These are phyloP conservation scores for Alternaria triticimaculans DNA, from an alignment of 2,329 filamentous ascomycete genomes.

Conservation along the genomic window DNA sequence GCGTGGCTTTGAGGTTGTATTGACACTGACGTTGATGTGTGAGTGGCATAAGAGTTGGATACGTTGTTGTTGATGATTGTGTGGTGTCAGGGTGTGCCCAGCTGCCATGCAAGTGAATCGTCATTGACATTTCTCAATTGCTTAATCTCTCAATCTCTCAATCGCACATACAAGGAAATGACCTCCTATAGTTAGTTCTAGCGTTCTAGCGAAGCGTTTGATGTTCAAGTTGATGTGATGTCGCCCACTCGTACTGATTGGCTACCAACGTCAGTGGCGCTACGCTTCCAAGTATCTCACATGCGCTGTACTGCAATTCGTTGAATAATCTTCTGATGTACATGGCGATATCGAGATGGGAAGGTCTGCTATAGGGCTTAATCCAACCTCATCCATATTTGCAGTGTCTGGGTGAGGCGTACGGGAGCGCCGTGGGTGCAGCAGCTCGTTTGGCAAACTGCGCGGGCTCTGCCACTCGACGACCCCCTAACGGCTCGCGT, in stretches of 20 bases:
- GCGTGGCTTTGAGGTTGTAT: not conserved
- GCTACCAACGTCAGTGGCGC: slow-evolving; percentile 25
- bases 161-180: not conserved
- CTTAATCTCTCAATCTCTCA: not conserved
- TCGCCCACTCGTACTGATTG: slow-evolving; percentile 19
- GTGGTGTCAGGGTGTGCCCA: not conserved
- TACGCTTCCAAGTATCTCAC: slow-evolving; percentile 17
- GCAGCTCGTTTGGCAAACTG: slow-evolving; percentile 25
- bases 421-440: slow-evolving; percentile 7
- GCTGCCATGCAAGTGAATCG: not conserved
- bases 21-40: not conserved
- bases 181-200: not conserved
- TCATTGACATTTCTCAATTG: not conserved
- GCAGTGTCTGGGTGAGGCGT: slow-evolving; percentile 4
- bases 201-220: not conserved
- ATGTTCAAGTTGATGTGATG: not conserved
- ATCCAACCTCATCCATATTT: slow-evolving; percentile 15
- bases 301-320: slow-evolving; percentile 26
- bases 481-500: slow-evolving; percentile 39
- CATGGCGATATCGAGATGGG: slow-evolving; percentile 10
- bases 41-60: not conserved
- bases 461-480: slow-evolving; percentile 29
- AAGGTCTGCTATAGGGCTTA: slow-evolving; percentile 22
- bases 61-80: not conserved
- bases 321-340: slow-evolving; percentile 8